Base-by-base conservation (phyloP, 345 rosid genomes). In the Cardamine resedifolia region DNA sequence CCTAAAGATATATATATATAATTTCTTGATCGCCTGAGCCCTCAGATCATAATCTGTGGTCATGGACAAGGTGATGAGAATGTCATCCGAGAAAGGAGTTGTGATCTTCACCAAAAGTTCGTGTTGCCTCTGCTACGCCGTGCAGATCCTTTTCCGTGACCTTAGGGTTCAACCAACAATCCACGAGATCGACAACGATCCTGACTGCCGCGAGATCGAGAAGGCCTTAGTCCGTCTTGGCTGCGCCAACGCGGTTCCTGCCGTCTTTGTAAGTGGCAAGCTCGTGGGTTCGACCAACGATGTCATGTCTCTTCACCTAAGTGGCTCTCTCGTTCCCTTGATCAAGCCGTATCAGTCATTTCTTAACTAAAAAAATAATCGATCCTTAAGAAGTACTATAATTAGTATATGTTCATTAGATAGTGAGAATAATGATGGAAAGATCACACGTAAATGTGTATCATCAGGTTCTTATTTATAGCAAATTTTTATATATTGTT, bases 71-170 rank as follows among this genome's bases (percentile, higher is more conserved):
- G 89, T 90, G 79, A 79, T 45, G 78, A 80, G 89, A 64, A 83
- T 81, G 80, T 82, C 78, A 3, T 81, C 96, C 0, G 88, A 86
- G 75, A 88, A 82, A 57, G 94, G 93, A 58, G 84, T 90, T 12
- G 90, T 88, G 70, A 84, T 90, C 71, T 88, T 90, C 87, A 86
- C 86, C 70, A 88, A 88, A 81, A 82, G 83, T 83, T 86, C 96
- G 2, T 88, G 96, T 41, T 90, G 96, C 82, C 77, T 90, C 64
- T 82, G 91, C 57, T 85, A 86, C 75, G 87, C 96, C 2, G 88
- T 90, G 68, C 85, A 66, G 64, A 86, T 85, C 64, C 79, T 90
- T 61, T 88, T 90, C 74, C 87, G 81, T 30, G 93, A 88, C 63
- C 87, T 90, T 60, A 86, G 90, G 68, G 90, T 90, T 28, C 79